Conservation (phyloP, 805 yeast species). For the Cyberlindnera japonica region DNA sequence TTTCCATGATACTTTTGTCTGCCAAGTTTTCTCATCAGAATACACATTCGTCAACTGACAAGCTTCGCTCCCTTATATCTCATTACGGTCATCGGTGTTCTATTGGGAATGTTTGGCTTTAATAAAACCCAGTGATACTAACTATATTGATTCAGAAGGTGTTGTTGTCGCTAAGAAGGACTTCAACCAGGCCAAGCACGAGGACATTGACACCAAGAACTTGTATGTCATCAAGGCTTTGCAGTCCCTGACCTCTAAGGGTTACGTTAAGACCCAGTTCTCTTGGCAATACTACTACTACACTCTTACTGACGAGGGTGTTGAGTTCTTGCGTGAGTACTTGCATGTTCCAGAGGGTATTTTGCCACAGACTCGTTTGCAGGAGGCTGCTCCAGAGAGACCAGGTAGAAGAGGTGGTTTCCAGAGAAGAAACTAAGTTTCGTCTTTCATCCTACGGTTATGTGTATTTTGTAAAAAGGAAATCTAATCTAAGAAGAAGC, state of each 20-base stretch:
- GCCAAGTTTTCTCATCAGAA: too few species aligned
- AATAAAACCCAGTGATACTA: slow-evolving; percentile 30
- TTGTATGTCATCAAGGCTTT: slow-evolving; percentile 97
- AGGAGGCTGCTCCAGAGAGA: slow-evolving; percentile 83
- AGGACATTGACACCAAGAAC: slow-evolving; percentile 97
- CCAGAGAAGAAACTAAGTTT: slow-evolving; percentile 30
- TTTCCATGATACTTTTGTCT: too few species aligned
- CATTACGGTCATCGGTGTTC: too few species aligned
- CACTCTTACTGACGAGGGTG: slow-evolving; percentile 99
- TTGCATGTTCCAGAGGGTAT: slow-evolving; percentile 98
- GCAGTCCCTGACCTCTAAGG: slow-evolving; percentile 98
- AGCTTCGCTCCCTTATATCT: too few species aligned
- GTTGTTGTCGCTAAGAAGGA: slow-evolving; percentile 99
- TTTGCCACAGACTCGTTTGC: slow-evolving; percentile 97
- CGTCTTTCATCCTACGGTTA: slow-evolving; percentile 11
- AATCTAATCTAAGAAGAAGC: slow-evolving; percentile 62
- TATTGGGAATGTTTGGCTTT: too few species aligned
- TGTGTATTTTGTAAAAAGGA: slow-evolving; percentile 25
- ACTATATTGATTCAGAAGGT: slow-evolving; percentile 69
- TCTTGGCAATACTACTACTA: slow-evolving; percentile 99
- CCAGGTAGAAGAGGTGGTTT: slow-evolving; percentile 57
- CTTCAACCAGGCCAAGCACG: slow-evolving; percentile 96
- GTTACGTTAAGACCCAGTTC: slow-evolving; percentile 99
- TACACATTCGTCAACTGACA: too few species aligned
- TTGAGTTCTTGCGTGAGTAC: slow-evolving; percentile 96